Base-by-base conservation (phyloP, 106 monocot species). In the Allium cepa region DNA sequence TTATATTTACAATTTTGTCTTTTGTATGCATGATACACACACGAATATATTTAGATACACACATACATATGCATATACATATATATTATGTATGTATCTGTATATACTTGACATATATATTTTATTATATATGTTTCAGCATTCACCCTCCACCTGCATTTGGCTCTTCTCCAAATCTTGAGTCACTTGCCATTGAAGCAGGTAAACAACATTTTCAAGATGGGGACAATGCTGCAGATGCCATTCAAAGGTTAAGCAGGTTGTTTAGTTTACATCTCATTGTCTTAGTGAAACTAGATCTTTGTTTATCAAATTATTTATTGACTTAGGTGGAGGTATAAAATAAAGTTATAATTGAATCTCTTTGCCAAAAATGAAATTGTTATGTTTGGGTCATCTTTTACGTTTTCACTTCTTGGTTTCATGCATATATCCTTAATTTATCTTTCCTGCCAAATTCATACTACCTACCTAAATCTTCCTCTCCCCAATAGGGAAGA, bases 161-260 rank as follows among this genome's bases (percentile, higher is more conserved):
- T 77, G 94, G 86, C 71, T 87, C 94, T 62, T 82, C 92, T 12
- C 26, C 78, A 68, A 86, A 84, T 76, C 77, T 93, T 57, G 80
- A 84, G 75, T 67, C 70, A 9, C 86, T 93, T 76, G 84, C 69
- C 10, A 78, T 82, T 79, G 87, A 86, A 73, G 76, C 82, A 17
- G 79, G 69, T 66, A 63, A 68, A 13, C 66, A 73, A 56, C 62
- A 84, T 61, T 55, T 59, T 69, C 76, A 82, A 71, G 76, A 76
- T 78, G 86, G 70, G 71, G 77, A 78, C 53, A 71, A 75, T 69
- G 71, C 46, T 73, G 61, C 68, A 78, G 70, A 90, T 65, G 36
- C 72, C 46, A 61, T 71, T 45, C 22, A 48, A 49, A 48, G 49
- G 10, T 53, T 62, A 36, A 13, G 73, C 64, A 85, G 82, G 89